Base-by-base conservation (phyloP, 768 basidiomycete genomes). In the Termitomyces sp. region DNA sequence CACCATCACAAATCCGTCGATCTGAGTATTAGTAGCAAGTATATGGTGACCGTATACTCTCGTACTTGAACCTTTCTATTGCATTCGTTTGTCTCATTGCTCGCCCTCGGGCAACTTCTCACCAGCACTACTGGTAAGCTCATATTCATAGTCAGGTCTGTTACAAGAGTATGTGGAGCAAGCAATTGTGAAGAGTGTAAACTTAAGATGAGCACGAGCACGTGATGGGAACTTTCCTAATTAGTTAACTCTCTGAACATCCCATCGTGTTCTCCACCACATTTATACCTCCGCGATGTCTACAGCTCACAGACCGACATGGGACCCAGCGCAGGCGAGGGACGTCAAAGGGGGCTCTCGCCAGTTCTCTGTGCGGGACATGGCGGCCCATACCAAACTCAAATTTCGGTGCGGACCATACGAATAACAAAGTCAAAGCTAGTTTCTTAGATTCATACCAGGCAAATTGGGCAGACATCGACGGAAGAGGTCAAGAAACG, bases 371-470 rank as follows among this genome's bases (percentile, higher is more conserved):
- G 88, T 92, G 67, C 84, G 91, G 60, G 94, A 97, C 70, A 90
- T 98, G 83, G 92, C 96, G 6, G 80, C 92, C 2, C 91, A 98
- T 71, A 99, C 96, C 1, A 96, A 97, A 73, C 88, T 99, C 64
- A 99, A 99, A 77, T 99, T 99, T 75, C 87, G 96, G 87, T 91
- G 58, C 55, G 82, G 68, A 32, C 44, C 6, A 26, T 14, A 8
- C 14, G 26, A 26, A 53, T 56, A 18, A 29, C 41, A 18, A 20
- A 31, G 34, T 22, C 12, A 8, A 31, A 16, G 20, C 31, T 36
- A 24, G 37, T 53, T 54, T 31, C 36, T 52, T 32, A 55, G 24
- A 52, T 42, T 53, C 55, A 46, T 47, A 58, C 42, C 47, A 90
- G 90, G 31, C 94, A 97, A 79, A 83, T 89, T 3, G 96, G 96